Evolutionary conservation across 495 filamentous ascomycete species (phyloP).

Genomic region (Usnea hakonensis): DNA sequence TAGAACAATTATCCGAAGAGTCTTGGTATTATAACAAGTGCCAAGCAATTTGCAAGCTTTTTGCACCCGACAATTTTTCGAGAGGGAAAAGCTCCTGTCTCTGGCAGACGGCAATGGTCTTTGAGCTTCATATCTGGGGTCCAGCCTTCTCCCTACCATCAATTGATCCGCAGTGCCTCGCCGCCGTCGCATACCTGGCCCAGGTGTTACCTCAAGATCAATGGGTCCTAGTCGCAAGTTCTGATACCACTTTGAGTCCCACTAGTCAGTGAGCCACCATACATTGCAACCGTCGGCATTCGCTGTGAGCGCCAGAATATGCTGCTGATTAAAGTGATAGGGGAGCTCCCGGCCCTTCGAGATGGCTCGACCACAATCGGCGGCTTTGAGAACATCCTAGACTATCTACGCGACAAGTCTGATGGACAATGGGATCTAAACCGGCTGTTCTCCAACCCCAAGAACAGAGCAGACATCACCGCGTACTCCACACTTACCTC

Average conservation of each 20-base stretch:
- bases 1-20: too few species aligned
- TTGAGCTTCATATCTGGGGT: constrained; percentile 83
- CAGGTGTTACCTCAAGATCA: constrained; percentile 46
- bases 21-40: too few species aligned
- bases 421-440: constrained; percentile 50
- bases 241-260: constrained; percentile 66
- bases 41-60: too few species aligned
- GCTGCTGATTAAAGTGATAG: constrained; percentile 35
- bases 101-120: background rate
- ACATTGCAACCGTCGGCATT: background rate
- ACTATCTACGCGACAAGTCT: constrained; percentile 54
- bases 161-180: constrained; percentile 81
- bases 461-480: constrained; percentile 43
- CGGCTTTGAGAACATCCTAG: constrained; percentile 66
- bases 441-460: constrained; percentile 34
- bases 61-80: too few species aligned
- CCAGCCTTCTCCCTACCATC: constrained; percentile 82
- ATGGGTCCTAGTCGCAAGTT: constrained; percentile 71
- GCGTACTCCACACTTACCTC: constrained; percentile 37
- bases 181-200: constrained; percentile 63
- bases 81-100: constrained; percentile 11
- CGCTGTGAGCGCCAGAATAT: background rate
- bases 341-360: constrained; percentile 64
- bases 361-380: constrained; percentile 56
- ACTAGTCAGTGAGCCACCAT: constrained; percentile 50